Conservation (phyloP, 768 basidiomycete species). For the Pleurotus cornucopiae region DNA sequence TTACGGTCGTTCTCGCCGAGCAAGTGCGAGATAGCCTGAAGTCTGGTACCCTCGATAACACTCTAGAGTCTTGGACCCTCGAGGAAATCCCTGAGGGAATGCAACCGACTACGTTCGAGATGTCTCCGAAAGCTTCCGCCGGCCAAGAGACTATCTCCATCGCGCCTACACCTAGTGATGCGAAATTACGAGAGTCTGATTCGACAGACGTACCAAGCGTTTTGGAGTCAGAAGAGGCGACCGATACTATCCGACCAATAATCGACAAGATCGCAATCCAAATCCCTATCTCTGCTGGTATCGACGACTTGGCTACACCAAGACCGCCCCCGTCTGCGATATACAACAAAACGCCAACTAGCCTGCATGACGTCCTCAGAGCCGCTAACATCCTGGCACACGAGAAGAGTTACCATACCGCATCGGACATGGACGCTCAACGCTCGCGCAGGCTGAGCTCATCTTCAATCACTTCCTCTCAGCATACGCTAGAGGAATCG, state of each 20-base stretch:
- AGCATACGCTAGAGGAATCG: background rate
- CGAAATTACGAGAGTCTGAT: too few species aligned
- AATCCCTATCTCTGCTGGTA: background rate
- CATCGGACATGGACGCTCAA: background rate
- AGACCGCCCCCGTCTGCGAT: background rate
- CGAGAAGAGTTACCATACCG: background rate
- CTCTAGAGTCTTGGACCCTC: background rate
- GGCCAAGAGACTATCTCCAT: too few species aligned
- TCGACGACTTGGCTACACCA: background rate
- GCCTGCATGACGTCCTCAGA: conserved; percentile 1
- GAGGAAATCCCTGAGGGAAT: conserved; percentile 2
- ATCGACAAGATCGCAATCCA: background rate
- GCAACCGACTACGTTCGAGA: background rate
- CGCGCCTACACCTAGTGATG: too few species aligned
- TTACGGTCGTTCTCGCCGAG: conserved; percentile 59
- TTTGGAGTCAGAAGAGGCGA: background rate
- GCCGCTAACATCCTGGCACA: background rate
- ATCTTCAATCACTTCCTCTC: background rate
- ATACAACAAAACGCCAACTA: conserved; percentile 1
- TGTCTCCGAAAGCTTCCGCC: too few species aligned
- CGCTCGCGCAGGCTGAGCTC: background rate
- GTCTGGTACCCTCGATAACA: conserved; percentile 23
- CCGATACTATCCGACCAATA: background rate
- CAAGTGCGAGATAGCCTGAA: conserved; percentile 54
- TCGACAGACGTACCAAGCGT: too few species aligned